Evolutionary conservation across 768 basidiomycete species (phyloP), one percentile per base, ranked within the genome.

Genomic region (Clavaria fumosa): DNA sequence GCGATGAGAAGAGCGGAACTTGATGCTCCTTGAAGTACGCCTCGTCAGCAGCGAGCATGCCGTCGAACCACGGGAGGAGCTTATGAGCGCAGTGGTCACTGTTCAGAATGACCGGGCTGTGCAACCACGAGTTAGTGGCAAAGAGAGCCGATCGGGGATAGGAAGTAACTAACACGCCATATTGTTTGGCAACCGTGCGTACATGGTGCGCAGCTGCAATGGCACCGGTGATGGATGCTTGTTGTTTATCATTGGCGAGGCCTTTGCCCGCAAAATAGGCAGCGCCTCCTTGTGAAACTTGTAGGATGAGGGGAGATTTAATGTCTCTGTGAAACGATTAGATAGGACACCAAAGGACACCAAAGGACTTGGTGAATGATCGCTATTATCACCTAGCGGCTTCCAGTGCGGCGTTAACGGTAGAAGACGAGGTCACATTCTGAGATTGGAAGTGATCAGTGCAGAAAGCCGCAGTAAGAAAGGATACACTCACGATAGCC

Each of bases 81-180:
- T 99, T 97, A 51, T 93, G 65, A 10, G 95, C 95, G 55, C 95
- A 99, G 67, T 99, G 95, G 61, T 99, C 95, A 43, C 85, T 81
- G 78, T 99, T 93, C 51, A 99, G 67, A 40, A 99, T 72, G 53
- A 99, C 95, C 51, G 95, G 95, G 44, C 86, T 90, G 46, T 2
- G 44, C 14, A 38, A 38, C 20, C 23, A 27, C 36, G 32, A 31
- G 12, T 18, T 32, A 35, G n/a, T 28, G 4, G 32, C 23, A 17
- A 35, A 3, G 23, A 15, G 31, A 40, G 24, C n/a, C n/a, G n/a
- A n/a, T n/a, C n/a, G n/a, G n/a, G n/a, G n/a, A n/a, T n/a, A 26
- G 26, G 22, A 34, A 9, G 2, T 28, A 15, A 73, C 85, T 47
- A 61, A 89, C 86, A 96, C 72, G 64, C 93, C 93, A 56, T 97